Base-by-base conservation (phyloP, 2,329 filamentous ascomycete genomes). In the Fusarium sp. region DNA sequence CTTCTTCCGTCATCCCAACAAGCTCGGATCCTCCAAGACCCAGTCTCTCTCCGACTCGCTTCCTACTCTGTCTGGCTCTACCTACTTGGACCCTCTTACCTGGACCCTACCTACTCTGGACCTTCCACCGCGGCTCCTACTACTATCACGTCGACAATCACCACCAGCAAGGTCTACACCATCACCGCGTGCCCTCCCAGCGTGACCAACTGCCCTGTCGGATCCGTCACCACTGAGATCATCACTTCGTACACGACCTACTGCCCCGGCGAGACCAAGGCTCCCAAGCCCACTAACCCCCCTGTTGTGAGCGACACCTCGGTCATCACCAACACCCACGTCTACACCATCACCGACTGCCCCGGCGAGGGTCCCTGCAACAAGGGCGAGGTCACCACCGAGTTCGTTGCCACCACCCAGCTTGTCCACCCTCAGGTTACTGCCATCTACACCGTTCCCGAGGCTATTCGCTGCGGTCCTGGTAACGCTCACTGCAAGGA, bases 311-410 rank as follows among this genome's bases (percentile, higher is more conserved):
- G 66, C 41, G 52, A 70, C 39, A 73, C 84, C 63, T 83, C 81
- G 30, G 83, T 87, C 77, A 81, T 89, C 83, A 89, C 86, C 83
- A 82, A 85, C 76, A 90, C 88, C 72, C 85, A 85, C 77, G 84
- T 88, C 79, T 83, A 88, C 77, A 91, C 89, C 80, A 83, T 91
- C 83, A 90, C 88, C 78, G 86, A 86, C 43, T 91, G 89, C 85
- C 85, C 84, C 54, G 85, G 89, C 57, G 85, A 85, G 64, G 88
- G 64, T 16, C 56, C 74, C 16, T 80, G 79, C 67, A 41, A 52
- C 67, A 75, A 76, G 66, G 71, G 66, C 27, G 66, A 68, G 13
- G 57, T 76, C 23, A 74, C 70, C 3, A 77, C 80, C 13, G 73
- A 81, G 63, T 68, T 80, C 9, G 34, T 80, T 14, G 73, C 74